phyloP scores from a whole-genome alignment of 805 yeast species.

The Candida ponderosae region DNA sequence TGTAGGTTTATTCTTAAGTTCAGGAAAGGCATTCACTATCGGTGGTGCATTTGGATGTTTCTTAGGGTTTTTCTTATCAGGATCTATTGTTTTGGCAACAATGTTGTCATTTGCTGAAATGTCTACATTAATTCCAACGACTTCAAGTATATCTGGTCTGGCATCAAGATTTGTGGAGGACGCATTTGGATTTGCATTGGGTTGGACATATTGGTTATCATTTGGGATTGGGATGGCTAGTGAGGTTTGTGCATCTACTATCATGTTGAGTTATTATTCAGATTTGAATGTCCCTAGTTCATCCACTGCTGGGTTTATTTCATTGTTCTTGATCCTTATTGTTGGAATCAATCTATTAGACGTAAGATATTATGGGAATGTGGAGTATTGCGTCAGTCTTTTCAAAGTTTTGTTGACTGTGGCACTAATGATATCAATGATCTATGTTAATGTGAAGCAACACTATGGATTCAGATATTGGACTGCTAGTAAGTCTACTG shows the following conservation, averaged over 20 bases:
- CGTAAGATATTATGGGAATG: conserved; percentile 67
- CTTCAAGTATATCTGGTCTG: conserved; percentile 70
- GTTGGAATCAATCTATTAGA: conserved; percentile 52
- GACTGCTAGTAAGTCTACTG: conserved; percentile 45
- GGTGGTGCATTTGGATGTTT: conserved; percentile 77
- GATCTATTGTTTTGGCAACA: conserved; percentile 57
- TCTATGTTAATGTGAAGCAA: conserved; percentile 44
- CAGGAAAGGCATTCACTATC: conserved; percentile 65
- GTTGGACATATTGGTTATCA: conserved; percentile 68
- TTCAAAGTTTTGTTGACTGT: conserved; percentile 47
- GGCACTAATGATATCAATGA: conserved; percentile 52
- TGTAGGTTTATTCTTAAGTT: conserved; percentile 61
- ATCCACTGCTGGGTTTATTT: conserved; percentile 56
- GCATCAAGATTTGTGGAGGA: conserved; percentile 72
- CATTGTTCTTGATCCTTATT: conserved; percentile 44
- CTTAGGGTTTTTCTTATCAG: conserved; percentile 58
- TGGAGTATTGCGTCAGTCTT: conserved; percentile 57
- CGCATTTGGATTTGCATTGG: conserved; percentile 68
- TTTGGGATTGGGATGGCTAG: conserved; percentile 70
- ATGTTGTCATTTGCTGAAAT: conserved; percentile 75
- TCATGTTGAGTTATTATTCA: conserved; percentile 64
- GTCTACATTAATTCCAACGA: conserved; percentile 72
- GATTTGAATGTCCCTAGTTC: conserved; percentile 41
- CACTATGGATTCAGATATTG: conserved; percentile 65
- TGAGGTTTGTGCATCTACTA: conserved; percentile 73